These are phyloP conservation scores for Triangularia setosa DNA, from an alignment of 2,329 filamentous ascomycete species.

Conservation along the genomic window DNA sequence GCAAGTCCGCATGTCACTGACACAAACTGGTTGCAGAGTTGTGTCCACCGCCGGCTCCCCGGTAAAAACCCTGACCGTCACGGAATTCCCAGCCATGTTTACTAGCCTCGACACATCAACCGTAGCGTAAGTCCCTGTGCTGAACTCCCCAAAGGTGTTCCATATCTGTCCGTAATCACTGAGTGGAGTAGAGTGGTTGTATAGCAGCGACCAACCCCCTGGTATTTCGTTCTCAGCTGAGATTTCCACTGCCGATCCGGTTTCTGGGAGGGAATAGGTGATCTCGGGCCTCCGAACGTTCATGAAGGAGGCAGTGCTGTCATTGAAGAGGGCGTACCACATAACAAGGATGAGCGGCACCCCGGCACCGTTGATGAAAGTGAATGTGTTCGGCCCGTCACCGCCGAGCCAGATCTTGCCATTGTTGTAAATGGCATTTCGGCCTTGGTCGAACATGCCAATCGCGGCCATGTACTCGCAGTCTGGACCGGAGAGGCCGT, in stretches of 20 bases:
- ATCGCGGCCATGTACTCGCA: constrained; percentile 30
- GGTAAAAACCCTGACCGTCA: constrained; percentile 33
- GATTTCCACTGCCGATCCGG: constrained; percentile 33
- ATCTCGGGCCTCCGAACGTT: constrained; percentile 31
- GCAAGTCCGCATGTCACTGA: constrained; percentile 39
- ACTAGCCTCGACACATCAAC: constrained; percentile 42
- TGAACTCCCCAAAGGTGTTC: constrained; percentile 44
- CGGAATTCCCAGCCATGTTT: constrained; percentile 40
- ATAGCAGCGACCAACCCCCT: constrained; percentile 39
- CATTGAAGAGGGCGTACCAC: constrained; percentile 25
- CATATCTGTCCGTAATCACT: constrained; percentile 37
- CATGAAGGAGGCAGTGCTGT: constrained; percentile 29
- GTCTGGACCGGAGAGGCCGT: constrained; percentile 26
- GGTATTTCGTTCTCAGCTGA: constrained; percentile 36
- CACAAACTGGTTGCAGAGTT: constrained; percentile 27
- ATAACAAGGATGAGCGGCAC: constrained; percentile 27
- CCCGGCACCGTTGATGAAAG: constrained; percentile 28
- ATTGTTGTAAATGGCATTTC: constrained; percentile 25
- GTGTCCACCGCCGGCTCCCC: constrained; percentile 14
- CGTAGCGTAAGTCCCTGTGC: constrained; percentile 35
- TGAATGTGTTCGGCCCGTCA: constrained; percentile 29
- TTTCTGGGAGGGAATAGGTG: constrained; percentile 36
- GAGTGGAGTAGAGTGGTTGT: constrained; percentile 27
- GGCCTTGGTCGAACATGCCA: constrained; percentile 27
- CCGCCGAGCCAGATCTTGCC: constrained; percentile 31